Percentiles rank a stretch among this genome's conserved stretches.
Evolutionary conservation across 768 basidiomycete species (phyloP).

Genomic region (Hericium alpestre): DNA sequence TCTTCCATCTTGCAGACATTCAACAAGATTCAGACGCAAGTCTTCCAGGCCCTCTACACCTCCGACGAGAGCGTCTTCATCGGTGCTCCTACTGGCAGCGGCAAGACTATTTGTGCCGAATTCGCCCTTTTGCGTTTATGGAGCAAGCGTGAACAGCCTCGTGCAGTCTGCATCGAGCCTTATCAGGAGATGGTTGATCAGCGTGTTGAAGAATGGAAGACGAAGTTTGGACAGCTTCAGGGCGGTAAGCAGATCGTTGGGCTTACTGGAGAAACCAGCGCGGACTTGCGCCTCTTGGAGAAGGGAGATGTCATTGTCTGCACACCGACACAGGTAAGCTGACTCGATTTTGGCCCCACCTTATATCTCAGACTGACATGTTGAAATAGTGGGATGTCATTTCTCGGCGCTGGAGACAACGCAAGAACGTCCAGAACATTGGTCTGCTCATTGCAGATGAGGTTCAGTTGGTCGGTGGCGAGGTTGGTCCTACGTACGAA

Average conservation of each 20-base stretch:
- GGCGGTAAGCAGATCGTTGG: conserved; percentile 92
- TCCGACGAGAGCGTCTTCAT: conserved; percentile 96
- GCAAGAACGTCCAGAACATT: conserved; percentile 92
- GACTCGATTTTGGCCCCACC: not conserved
- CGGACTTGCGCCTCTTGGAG: conserved; percentile 81
- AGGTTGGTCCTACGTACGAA: conserved; percentile 93
- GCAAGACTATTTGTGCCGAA: conserved; percentile 96
- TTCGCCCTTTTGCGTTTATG: conserved; percentile 92
- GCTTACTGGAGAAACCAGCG: conserved; percentile 88
- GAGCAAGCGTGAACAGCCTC: conserved; percentile 71
- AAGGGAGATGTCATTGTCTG: conserved; percentile 90
- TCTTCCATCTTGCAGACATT: conserved; percentile 70
- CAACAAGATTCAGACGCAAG: conserved; percentile 99
- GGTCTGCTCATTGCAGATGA: conserved; percentile 93
- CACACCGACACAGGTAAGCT: conserved; percentile 75
- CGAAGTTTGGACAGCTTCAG: conserved; percentile 72
- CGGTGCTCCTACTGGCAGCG: conserved; percentile 92
- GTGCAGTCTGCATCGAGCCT: conserved; percentile 93
- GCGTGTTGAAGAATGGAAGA: conserved; percentile 79
- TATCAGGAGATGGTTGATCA: conserved; percentile 97
- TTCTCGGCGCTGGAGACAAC: conserved; percentile 89
- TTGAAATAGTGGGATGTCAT: conserved; percentile 79
- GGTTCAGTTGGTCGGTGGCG: conserved; percentile 88
- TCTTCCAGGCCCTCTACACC: conserved; percentile 95
- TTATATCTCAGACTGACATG: not conserved